A percentile compares a stretch with the other conserved stretches of the same genome.
These are phyloP conservation scores for Meredithiella fracta DNA, from an alignment of 2,329 filamentous ascomycete species.

Conservation along the genomic window DNA sequence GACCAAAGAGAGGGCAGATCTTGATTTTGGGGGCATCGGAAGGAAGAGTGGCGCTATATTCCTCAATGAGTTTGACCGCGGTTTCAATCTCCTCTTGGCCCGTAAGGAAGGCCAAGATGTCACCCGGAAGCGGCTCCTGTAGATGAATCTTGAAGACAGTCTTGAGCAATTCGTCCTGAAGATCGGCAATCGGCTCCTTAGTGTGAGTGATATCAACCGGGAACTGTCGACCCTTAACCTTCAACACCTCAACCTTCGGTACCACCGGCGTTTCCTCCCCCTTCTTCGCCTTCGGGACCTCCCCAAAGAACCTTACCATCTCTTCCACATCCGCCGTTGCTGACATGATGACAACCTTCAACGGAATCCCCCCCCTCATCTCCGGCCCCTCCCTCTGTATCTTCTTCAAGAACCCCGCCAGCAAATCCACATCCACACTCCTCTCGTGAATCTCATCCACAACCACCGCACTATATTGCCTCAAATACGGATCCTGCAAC, in stretches of 20 bases:
- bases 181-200: constrained; percentile 56
- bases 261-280: background rate
- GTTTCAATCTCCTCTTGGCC: constrained; percentile 87
- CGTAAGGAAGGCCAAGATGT: constrained; percentile 80
- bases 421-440: constrained; percentile 82
- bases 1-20: constrained; percentile 73
- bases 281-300: background rate
- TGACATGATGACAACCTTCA: constrained; percentile 94
- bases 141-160: constrained; percentile 74
- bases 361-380: constrained; percentile 51
- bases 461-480: constrained; percentile 74
- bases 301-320: constrained; percentile 49
- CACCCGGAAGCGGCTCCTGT: constrained; percentile 79
- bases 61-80: constrained; percentile 63
- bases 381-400: constrained; percentile 47
- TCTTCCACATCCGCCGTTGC: constrained; percentile 80
- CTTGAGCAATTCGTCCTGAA: constrained; percentile 67
- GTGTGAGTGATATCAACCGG: constrained; percentile 68
- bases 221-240: constrained; percentile 74
- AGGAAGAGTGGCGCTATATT: constrained; percentile 56
- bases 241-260: constrained; percentile 19
- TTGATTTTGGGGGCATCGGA: constrained; percentile 56
- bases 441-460: constrained; percentile 96
- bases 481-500: constrained; percentile 64
- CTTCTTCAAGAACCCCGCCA: constrained; percentile 74